phyloP scores from a whole-genome alignment of 371 early-diverging fungal genomes.

The Syncephalastrum sp. region DNA sequence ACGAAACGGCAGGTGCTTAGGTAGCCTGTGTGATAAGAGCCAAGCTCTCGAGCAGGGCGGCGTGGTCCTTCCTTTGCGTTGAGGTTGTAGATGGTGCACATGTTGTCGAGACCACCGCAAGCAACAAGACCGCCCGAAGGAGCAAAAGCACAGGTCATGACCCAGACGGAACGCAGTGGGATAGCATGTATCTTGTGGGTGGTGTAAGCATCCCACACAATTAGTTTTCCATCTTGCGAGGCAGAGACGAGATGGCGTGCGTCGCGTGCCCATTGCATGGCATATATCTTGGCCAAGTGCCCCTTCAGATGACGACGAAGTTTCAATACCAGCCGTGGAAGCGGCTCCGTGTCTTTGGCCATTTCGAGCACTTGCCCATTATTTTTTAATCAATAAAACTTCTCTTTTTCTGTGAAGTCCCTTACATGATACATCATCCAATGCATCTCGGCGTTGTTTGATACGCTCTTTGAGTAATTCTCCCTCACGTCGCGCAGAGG shows the following conservation, averaged over 20 bases:
- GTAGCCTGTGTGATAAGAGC: slow-evolving; percentile 92
- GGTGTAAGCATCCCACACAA: slow-evolving; percentile 97
- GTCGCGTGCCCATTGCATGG: slow-evolving; percentile 98
- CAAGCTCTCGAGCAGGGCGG: slow-evolving; percentile 90
- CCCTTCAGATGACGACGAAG: slow-evolving; percentile 94
- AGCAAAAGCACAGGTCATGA: slow-evolving; percentile 98
- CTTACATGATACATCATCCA: slow-evolving; percentile 94
- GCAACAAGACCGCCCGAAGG: slow-evolving; percentile 96
- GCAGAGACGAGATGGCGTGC: slow-evolving; percentile 93
- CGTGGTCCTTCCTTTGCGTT: slow-evolving; percentile 89
- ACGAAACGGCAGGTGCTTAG: slow-evolving; percentile 96
- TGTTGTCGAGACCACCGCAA: slow-evolving; percentile 97
- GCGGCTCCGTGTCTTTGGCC: slow-evolving; percentile 70
- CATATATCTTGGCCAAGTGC: slow-evolving; percentile 97
- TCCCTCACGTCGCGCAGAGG: slow-evolving; percentile 90
- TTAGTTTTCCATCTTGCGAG: slow-evolving; percentile 97
- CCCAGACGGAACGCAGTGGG: slow-evolving; percentile 98
- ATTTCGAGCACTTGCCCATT: slow-evolving; percentile 28
- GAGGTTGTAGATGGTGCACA: slow-evolving; percentile 95
- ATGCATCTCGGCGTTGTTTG: slow-evolving; percentile 86
- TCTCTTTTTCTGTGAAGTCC: slow-evolving; percentile 4
- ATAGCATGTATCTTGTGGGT: slow-evolving; percentile 98
- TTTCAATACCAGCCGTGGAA: slow-evolving; percentile 92
- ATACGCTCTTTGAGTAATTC: slow-evolving; percentile 95
- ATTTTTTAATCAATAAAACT: background rate